Conservation (phyloP, 1,284 basidiomycete species). For the Pseudozyma sp. region DNA sequence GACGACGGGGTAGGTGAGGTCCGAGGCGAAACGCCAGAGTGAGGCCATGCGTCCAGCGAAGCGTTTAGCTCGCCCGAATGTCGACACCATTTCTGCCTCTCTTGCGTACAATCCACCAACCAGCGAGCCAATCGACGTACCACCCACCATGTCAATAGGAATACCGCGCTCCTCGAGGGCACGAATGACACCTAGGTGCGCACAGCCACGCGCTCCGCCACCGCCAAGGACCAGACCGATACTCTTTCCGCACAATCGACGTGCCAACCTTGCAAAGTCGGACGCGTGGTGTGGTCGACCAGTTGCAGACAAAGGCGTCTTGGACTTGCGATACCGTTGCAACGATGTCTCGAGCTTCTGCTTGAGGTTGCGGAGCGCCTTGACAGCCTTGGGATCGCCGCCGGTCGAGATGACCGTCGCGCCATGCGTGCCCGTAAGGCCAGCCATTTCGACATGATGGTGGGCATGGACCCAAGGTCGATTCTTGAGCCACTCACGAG, state of each 20-base stretch:
- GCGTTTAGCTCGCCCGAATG: constrained; percentile 86
- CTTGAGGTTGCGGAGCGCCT: constrained; percentile 80
- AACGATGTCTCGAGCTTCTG: constrained; percentile 89
- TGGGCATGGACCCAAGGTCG: constrained; percentile 95
- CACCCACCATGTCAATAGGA: constrained; percentile 85
- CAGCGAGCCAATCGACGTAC: constrained; percentile 87
- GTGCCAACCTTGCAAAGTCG: constrained; percentile 91
- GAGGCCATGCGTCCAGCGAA: constrained; percentile 92
- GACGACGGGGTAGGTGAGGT: constrained; percentile 95
- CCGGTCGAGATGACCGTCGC: constrained; percentile 26
- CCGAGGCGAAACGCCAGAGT: constrained; percentile 92
- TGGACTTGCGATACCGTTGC: constrained; percentile 74
- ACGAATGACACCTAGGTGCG: constrained; percentile 89
- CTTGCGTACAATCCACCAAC: constrained; percentile 96
- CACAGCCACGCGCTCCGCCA: constrained; percentile 92
- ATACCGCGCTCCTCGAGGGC: constrained; percentile 92
- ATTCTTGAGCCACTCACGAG: constrained; percentile 94
- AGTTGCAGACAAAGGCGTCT: constrained; percentile 70
- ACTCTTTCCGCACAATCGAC: constrained; percentile 89
- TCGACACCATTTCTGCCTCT: constrained; percentile 89
- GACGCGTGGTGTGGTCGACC: constrained; percentile 79
- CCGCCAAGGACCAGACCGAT: constrained; percentile 95
- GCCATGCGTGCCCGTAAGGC: constrained; percentile 69
- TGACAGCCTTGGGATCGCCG: constrained; percentile 88
- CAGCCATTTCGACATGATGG: constrained; percentile 87